Base-by-base conservation (phyloP, 345 rosid genomes). In the Camelina laxa region DNA sequence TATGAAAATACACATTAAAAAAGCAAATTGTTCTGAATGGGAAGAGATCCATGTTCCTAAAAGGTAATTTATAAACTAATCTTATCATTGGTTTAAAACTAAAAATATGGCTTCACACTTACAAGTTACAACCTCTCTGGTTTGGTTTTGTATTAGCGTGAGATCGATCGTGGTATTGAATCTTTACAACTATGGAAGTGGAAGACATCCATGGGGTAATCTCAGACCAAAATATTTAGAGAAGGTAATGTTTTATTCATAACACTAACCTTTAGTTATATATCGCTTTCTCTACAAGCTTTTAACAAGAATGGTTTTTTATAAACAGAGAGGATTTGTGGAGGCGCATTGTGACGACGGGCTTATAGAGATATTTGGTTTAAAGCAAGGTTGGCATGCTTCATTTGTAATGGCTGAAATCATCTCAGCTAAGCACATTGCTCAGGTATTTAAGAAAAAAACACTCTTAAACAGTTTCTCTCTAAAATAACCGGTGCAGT, bases 301-400 rank as follows among this genome's bases (percentile, higher is more conserved):
- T 67, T 56, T n/a, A n/a, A 66, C 14, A 3, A 0, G 9, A 30
- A 75, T 19, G 24, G 16, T 0, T 33, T 61, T 35, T 38, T 27
- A 27, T 27, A 27, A 0, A 59, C 83, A 96, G 99, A 91, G 76
- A 75, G 97, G 99, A 31, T 96, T 96, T 80, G 95, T 96, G 45
- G 91, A 91, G 85, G 97, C 99, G 20, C 97, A 88, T 75, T 88
- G 84, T 36, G 97, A 89, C 69, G 99, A 96, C 45, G 97, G 99
- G 13, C 83, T 96, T 42, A 82, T 96, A 47, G 99, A 95, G 82
- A 90, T 95, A 39, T 95, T 92, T 50, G 98, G 99, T 30, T 81
- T 95, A 51, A 95, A 95, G 86, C 98, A 95, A 81, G 99, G 89
- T 50, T 95, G 99, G 99, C 99, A 95, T 57, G 97, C 98, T 33